These are phyloP conservation scores for Alternaria atra DNA, from an alignment of 2,329 filamentous ascomycete genomes.

Conservation along the genomic window DNA sequence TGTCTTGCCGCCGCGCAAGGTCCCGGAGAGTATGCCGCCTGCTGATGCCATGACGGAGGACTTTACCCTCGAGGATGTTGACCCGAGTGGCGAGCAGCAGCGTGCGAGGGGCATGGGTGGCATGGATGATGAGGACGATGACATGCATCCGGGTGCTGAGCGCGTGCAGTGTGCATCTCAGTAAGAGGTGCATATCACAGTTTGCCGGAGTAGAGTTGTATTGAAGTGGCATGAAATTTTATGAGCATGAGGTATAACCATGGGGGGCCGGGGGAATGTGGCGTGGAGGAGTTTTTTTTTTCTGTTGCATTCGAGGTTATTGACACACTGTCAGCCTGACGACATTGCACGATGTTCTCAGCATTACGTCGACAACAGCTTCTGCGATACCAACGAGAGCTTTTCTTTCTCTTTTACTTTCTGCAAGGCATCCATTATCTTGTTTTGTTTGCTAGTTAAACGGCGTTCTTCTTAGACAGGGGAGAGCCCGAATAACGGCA, in stretches of 20 bases:
- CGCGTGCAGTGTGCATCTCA: constrained; percentile 88
- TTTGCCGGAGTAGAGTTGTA: no score
- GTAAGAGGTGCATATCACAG: constrained; percentile 61
- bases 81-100: constrained; percentile 69
- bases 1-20: constrained; percentile 76
- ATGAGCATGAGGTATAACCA: background rate
- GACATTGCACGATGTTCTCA: no score
- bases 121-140: constrained; percentile 72
- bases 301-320: background rate
- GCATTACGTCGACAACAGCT: background rate
- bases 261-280: background rate
- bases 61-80: constrained; percentile 85
- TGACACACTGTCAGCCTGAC: no score
- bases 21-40: constrained; percentile 73
- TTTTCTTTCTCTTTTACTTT: background rate
- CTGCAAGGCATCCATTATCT: background rate
- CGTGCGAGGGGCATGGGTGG: constrained; percentile 73
- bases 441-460: background rate
- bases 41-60: constrained; percentile 90
- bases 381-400: background rate
- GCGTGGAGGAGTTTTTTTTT: constrained; percentile 2
- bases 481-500: background rate
- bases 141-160: constrained; percentile 71
- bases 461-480: background rate
- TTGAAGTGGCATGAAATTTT: background rate